phyloP scores from a whole-genome alignment of 257 asterid species.

The Forsythia viridissima region DNA sequence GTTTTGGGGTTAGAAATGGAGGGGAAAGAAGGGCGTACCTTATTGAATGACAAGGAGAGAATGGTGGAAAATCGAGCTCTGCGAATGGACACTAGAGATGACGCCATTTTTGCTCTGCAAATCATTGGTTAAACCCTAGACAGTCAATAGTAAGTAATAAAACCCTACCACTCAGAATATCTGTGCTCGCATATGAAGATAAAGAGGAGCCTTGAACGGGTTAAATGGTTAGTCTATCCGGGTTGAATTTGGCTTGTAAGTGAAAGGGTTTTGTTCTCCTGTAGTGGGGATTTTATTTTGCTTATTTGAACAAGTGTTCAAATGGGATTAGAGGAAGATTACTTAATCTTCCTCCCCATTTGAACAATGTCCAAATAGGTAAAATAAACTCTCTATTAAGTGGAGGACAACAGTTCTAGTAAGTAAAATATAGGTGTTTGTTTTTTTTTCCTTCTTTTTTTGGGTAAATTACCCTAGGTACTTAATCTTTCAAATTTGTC shows the following conservation, averaged over 20 bases:
- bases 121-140: constrained; percentile 37
- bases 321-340: too few species aligned
- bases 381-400: too few species aligned
- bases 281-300: too few species aligned
- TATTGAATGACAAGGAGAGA: constrained; percentile 20
- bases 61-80: constrained; percentile 40
- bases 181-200: not conserved
- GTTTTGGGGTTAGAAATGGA: constrained; percentile 38
- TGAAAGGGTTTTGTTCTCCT: too few species aligned
- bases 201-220: not conserved
- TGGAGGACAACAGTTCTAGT: too few species aligned
- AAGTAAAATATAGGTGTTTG: too few species aligned
- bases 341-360: too few species aligned
- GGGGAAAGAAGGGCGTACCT: constrained; percentile 34
- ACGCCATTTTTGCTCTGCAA: constrained; percentile 44
- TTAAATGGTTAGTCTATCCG: not conserved
- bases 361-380: too few species aligned
- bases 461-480: too few species aligned
- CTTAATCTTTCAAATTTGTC: too few species aligned
- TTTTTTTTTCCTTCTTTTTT: too few species aligned
- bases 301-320: too few species aligned
- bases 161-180: not conserved
- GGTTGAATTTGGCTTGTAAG: not conserved
- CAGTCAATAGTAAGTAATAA: not conserved
- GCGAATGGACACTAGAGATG: constrained; percentile 40